Percentiles rank a stretch among this genome's conserved stretches.
These are phyloP conservation scores for Tephrocybe sp. DNA, from an alignment of 768 basidiomycete genomes.

Conservation along the genomic window DNA sequence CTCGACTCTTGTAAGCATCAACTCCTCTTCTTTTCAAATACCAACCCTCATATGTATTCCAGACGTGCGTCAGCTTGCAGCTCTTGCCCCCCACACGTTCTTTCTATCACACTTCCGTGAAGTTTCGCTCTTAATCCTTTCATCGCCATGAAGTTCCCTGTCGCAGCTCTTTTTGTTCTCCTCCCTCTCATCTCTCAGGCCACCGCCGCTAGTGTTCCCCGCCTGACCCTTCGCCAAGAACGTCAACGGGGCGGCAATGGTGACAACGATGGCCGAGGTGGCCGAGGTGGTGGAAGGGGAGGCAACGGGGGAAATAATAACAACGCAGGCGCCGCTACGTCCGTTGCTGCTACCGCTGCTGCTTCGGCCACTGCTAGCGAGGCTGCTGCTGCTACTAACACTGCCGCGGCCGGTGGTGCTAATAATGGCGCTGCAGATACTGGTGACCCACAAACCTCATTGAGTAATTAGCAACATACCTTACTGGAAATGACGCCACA, in stretches of 20 bases:
- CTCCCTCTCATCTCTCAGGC: constrained; percentile 38
- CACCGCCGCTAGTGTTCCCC: constrained; percentile 23
- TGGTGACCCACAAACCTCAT: constrained; percentile 45
- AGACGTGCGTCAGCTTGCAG: constrained; percentile 28
- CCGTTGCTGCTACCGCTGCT: constrained; percentile 8
- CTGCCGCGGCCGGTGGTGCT: constrained; percentile 6
- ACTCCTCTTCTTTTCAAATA: not conserved
- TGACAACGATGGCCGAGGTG: constrained; percentile 8
- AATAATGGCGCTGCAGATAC: constrained; percentile 7
- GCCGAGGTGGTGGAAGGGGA: not conserved
- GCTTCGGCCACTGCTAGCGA: not conserved
- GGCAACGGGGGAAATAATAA: not conserved
- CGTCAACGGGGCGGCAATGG: constrained; percentile 18
- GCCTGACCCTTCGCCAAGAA: constrained; percentile 25
- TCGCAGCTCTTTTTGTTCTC: constrained; percentile 36
- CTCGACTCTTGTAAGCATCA: constrained; percentile 21
- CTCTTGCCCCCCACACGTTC: constrained; percentile 29
- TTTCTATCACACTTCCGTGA: constrained; percentile 48
- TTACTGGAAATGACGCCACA: not conserved
- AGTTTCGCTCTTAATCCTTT: constrained; percentile 31
- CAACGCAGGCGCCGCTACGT: not conserved
- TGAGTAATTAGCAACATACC: constrained; percentile 26
- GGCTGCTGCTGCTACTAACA: constrained; percentile 4
- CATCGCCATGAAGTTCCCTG: constrained; percentile 50
- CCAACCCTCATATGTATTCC: not conserved